Percentiles rank a stretch among this genome's conserved stretches.
These are phyloP conservation scores for Populus davidiana DNA, from an alignment of 345 rosid species.

Conservation along the genomic window DNA sequence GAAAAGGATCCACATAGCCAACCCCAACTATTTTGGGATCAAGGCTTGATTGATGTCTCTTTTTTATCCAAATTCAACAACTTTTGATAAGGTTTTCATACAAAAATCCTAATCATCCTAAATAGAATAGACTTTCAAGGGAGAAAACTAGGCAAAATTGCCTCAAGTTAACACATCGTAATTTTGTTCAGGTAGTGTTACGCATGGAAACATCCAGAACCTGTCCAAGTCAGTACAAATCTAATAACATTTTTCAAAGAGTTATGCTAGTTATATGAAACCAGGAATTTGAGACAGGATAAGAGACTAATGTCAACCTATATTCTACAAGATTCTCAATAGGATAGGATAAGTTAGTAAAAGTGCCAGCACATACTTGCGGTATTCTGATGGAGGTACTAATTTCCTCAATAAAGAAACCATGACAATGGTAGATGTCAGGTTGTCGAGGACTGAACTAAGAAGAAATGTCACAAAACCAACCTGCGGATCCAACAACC, in stretches of 20 bases:
- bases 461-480: conserved; percentile 93
- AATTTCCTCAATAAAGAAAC: conserved; percentile 87
- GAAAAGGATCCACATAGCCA: neutral
- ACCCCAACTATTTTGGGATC: neutral
- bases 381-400: conserved; percentile 85
- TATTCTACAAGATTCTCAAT: neutral
- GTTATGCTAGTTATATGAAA: neutral
- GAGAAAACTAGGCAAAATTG: neutral
- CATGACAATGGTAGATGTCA: conserved; percentile 95
- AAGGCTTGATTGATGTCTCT: neutral
- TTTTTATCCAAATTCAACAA: neutral
- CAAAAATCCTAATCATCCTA: neutral
- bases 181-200: neutral
- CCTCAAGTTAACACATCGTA: neutral
- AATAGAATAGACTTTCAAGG: neutral
- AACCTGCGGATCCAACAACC: conserved; percentile 48
- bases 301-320: neutral
- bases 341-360: neutral
- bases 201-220: neutral
- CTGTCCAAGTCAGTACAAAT: neutral
- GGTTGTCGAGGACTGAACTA: conserved; percentile 84
- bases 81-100: neutral
- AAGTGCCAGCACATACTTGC: conserved; percentile 65
- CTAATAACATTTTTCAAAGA: neutral
- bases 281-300: neutral